phyloP scores from a whole-genome alignment of 768 basidiomycete species.

The Leucosporidium creatinivorum region DNA sequence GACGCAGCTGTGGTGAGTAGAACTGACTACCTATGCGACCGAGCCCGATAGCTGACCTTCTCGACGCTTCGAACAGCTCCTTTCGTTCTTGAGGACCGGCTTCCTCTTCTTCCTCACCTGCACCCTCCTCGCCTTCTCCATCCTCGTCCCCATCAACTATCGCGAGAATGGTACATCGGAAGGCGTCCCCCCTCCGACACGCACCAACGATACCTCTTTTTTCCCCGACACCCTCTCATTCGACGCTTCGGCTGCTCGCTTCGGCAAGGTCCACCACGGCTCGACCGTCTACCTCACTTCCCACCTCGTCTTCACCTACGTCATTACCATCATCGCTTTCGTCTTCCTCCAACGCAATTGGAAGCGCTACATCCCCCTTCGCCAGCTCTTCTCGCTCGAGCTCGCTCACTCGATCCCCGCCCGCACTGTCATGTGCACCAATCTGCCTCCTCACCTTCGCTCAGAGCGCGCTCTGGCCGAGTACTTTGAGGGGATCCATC shows the following conservation, averaged over 20 bases:
- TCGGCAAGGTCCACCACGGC: constrained; percentile 49
- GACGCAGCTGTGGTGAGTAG: constrained; percentile 86
- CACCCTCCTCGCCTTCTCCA: constrained; percentile 67
- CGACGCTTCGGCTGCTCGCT: constrained; percentile 47
- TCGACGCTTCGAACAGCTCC: constrained; percentile 54
- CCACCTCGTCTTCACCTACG: constrained; percentile 86
- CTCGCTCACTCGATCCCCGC: constrained; percentile 91
- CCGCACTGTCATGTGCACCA: constrained; percentile 80
- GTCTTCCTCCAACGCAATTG: constrained; percentile 85
- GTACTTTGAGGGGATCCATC: constrained; percentile 82
- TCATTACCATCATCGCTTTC: constrained; percentile 80
- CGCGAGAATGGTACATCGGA: constrained; percentile 59
- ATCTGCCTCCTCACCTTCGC: constrained; percentile 73
- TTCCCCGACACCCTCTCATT: constrained; percentile 4
- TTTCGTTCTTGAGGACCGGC: constrained; percentile 91
- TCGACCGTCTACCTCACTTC: constrained; percentile 53
- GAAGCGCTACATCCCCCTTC: constrained; percentile 73
- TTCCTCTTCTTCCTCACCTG: constrained; percentile 85
- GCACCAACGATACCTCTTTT: constrained; percentile 15
- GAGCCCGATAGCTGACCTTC: too few relatives aligned
- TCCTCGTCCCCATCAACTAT: constrained; percentile 94
- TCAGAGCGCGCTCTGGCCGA: constrained; percentile 79
- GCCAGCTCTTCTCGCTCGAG: constrained; percentile 89
- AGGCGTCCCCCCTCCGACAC: constrained; percentile 37
- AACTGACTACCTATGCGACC: not conserved